These are phyloP conservation scores for Nemania diffusa DNA, from an alignment of 2,329 filamentous ascomycete genomes.

Conservation along the genomic window DNA sequence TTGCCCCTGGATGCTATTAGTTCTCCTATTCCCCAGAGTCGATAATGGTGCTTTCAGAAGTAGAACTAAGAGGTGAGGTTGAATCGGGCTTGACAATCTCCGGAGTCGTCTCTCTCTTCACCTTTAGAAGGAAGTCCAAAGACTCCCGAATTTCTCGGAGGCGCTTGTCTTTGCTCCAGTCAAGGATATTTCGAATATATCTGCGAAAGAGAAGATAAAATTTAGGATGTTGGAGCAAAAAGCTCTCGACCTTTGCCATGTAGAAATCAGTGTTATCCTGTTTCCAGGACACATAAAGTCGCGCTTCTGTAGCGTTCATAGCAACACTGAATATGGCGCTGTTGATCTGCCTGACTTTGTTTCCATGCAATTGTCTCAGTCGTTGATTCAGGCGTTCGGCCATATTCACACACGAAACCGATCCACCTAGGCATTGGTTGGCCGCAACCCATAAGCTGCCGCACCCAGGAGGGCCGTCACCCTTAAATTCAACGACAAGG, in stretches of 20 bases:
- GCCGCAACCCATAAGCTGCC: slow-evolving; percentile 46
- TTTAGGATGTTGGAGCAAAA: slow-evolving; percentile 45
- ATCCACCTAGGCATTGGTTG: slow-evolving; percentile 51
- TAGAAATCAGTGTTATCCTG: slow-evolving; percentile 43
- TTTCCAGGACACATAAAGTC: slow-evolving; percentile 52
- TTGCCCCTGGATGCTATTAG: too few relatives aligned
- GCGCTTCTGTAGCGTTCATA: slow-evolving; percentile 50
- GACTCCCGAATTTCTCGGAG: slow-evolving; percentile 41
- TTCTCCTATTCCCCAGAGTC: too few relatives aligned
- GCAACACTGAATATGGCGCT: slow-evolving; percentile 49
- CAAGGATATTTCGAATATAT: slow-evolving; percentile 50
- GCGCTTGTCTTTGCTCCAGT: slow-evolving; percentile 49
- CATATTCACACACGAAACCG: slow-evolving; percentile 49
- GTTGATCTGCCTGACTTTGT: slow-evolving; percentile 39
- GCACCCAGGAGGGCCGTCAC: background rate
- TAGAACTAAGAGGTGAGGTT: background rate
- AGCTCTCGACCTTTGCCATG: slow-evolving; percentile 45
- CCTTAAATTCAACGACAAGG: background rate
- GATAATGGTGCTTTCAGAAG: background rate
- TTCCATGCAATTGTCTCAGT: slow-evolving; percentile 30
- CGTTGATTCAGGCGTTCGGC: slow-evolving; percentile 27
- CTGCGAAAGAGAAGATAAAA: slow-evolving; percentile 49
- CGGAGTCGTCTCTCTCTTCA: background rate
- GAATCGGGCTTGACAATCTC: background rate
- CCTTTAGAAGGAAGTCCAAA: slow-evolving; percentile 14